These are phyloP conservation scores for Solanum verrucosum DNA, from an alignment of 257 asterid genomes.

Conservation along the genomic window DNA sequence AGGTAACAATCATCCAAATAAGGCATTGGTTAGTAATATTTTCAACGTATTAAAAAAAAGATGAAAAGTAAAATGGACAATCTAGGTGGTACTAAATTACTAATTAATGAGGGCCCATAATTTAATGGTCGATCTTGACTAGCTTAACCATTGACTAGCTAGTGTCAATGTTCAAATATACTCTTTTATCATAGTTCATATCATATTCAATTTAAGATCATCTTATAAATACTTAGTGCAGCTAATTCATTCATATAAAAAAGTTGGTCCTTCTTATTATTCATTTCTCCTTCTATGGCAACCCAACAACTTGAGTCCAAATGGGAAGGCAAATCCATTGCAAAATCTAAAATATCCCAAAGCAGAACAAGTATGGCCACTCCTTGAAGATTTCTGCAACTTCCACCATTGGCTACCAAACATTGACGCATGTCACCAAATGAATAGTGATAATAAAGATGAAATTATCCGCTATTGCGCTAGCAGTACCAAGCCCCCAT, in stretches of 20 bases:
- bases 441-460: slow-evolving; percentile 17
- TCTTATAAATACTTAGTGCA: neutral
- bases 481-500: slow-evolving; percentile 5
- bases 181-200: neutral
- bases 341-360: slow-evolving; percentile 24
- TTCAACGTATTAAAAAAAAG: neutral
- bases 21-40: neutral
- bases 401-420: slow-evolving; percentile 52
- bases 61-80: neutral
- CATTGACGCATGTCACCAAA: slow-evolving; percentile 40
- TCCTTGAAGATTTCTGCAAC: slow-evolving; percentile 55
- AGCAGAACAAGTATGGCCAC: slow-evolving; percentile 45
- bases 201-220: neutral
- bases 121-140: neutral
- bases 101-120: neutral
- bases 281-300: slow-evolving; percentile 8
- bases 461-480: slow-evolving; percentile 54
- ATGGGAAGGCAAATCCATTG: slow-evolving; percentile 59
- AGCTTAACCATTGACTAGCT: neutral
- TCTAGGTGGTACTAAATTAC: neutral
- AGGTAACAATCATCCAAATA: too few species aligned
- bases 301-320: slow-evolving; percentile 9
- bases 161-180: neutral
- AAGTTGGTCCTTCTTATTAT: too few species aligned
- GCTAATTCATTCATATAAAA: too few species aligned